These are phyloP conservation scores for Microbotryomycetes sp. DNA, from an alignment of 1,284 basidiomycete species.

Conservation along the genomic window DNA sequence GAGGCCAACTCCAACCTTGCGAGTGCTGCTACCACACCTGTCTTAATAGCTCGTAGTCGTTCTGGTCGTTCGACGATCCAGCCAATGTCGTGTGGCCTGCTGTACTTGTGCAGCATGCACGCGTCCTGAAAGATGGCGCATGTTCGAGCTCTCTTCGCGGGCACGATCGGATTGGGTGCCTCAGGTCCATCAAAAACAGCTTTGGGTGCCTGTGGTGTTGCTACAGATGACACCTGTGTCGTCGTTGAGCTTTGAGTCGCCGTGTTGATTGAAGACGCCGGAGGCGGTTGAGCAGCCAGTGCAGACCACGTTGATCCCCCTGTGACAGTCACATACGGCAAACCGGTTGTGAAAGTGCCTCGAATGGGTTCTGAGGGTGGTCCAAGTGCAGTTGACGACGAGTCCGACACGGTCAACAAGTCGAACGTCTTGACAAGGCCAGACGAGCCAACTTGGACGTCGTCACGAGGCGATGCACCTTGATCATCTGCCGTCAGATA, in stretches of 20 bases:
- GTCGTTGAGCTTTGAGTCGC: not conserved
- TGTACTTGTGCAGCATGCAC: constrained; percentile 58
- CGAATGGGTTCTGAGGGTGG: too few relatives aligned
- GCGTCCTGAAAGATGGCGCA: constrained; percentile 26
- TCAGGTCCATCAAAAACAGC: too few relatives aligned
- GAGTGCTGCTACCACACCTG: constrained; percentile 70
- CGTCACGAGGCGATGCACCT: too few relatives aligned
- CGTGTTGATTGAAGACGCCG: not conserved
- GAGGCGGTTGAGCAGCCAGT: not conserved
- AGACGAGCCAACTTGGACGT: not conserved
- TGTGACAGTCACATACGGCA: too few relatives aligned
- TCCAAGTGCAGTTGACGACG: too few relatives aligned
- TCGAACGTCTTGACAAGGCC: too few relatives aligned
- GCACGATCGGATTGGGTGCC: too few relatives aligned
- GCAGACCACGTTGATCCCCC: not conserved
- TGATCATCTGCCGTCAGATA: not conserved
- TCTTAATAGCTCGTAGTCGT: constrained; percentile 69
- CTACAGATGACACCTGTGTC: too few relatives aligned
- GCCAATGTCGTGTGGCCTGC: constrained; percentile 57
- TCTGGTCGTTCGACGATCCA: constrained; percentile 81
- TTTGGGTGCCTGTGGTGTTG: too few relatives aligned
- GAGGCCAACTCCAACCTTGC: constrained; percentile 50
- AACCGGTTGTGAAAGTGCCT: too few relatives aligned
- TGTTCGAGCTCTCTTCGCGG: not conserved
- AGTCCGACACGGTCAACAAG: too few relatives aligned